Conservation (phyloP, 2,329 filamentous ascomycete genomes). For the Emergomyces africanus region DNA sequence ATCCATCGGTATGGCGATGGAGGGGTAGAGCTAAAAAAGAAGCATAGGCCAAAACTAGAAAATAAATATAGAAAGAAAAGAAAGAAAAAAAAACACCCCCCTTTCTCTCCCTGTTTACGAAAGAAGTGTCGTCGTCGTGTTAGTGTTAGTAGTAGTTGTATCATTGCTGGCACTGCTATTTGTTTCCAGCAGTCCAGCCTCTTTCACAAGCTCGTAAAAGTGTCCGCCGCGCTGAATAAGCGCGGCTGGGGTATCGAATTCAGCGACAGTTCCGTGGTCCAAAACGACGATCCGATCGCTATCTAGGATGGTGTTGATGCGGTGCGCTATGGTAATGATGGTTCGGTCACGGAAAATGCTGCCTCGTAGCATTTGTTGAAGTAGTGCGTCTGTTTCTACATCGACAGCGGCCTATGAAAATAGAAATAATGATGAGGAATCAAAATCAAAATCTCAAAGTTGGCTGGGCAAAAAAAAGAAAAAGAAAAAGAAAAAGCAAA, state of each 20-base stretch:
- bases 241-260: constrained; percentile 78
- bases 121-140: neutral
- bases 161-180: constrained; percentile 18
- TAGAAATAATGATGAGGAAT: neutral
- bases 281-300: constrained; percentile 86
- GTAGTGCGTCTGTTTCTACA: constrained; percentile 53
- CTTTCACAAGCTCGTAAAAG: constrained; percentile 84
- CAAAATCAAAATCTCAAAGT: neutral
- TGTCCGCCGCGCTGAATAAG: constrained; percentile 63
- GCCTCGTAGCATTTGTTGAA: constrained; percentile 51
- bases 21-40: too few relatives aligned
- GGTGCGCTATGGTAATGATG: constrained; percentile 96
- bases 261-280: constrained; percentile 76
- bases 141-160: neutral
- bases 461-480: constrained; percentile 5
- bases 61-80: too few relatives aligned
- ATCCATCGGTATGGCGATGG: neutral
- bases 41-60: neutral
- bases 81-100: neutral
- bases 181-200: constrained; percentile 60
- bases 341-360: constrained; percentile 75
- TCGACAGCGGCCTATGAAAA: constrained; percentile 48
- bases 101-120: neutral
- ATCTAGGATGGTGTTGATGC: constrained; percentile 92
- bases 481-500: neutral